These are phyloP conservation scores for Phytophthora megakarya DNA, from an alignment of 352 stramenopile species.

Conservation along the genomic window DNA sequence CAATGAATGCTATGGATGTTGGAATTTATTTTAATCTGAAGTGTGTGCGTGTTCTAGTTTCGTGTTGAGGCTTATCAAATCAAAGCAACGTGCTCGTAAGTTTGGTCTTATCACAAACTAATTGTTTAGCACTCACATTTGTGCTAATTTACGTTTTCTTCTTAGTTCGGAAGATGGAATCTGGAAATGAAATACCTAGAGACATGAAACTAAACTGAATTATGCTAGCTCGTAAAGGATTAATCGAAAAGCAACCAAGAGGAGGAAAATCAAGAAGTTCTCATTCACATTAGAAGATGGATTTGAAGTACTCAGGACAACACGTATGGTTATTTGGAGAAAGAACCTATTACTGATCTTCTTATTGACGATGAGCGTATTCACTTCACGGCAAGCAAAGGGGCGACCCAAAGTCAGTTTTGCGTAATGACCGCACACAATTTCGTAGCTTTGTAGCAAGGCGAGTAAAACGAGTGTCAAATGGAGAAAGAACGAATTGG, in stretches of 20 bases:
- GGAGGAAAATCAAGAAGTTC: neutral
- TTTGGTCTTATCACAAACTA: too few species aligned
- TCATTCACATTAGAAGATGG: neutral
- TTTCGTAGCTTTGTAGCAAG: neutral
- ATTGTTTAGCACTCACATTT: too few species aligned
- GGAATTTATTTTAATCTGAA: too few species aligned
- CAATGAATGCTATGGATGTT: too few species aligned
- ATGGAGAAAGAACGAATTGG: neutral
- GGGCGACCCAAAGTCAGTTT: neutral
- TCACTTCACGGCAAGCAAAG: neutral
- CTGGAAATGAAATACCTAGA: too few species aligned
- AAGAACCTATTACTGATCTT: neutral
- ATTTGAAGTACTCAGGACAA: neutral
- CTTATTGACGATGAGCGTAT: neutral
- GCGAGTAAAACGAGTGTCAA: neutral
- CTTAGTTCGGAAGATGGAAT: too few species aligned
- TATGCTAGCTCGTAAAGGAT: neutral
- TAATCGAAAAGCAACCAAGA: neutral
- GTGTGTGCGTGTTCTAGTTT: too few species aligned
- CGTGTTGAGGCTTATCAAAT: too few species aligned
- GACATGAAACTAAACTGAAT: too few species aligned
- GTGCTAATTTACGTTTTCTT: too few species aligned
- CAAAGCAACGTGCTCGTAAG: too few species aligned
- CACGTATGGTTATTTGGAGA: neutral
- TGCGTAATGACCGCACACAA: neutral